These are phyloP conservation scores for Pelomyxa schiedti DNA, from an alignment of 78 protist species.

Conservation along the genomic window DNA sequence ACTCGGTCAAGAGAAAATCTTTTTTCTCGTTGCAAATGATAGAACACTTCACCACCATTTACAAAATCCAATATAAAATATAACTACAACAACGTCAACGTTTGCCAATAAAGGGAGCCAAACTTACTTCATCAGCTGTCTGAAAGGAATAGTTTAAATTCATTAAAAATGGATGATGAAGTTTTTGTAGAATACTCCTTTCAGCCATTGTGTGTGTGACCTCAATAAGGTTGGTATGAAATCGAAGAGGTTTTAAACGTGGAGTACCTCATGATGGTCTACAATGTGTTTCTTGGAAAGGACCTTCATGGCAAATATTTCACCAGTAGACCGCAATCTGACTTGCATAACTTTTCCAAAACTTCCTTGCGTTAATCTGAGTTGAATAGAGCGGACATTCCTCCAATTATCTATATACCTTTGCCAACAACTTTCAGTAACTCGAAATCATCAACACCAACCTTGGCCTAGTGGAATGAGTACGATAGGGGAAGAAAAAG, in stretches of 20 bases:
- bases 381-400: no score
- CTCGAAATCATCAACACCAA: conserved; percentile 71
- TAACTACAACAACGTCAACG: conserved; percentile 10
- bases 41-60: conserved; percentile 83
- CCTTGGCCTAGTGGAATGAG: conserved; percentile 26
- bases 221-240: conserved; percentile 33
- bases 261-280: conserved; percentile 74
- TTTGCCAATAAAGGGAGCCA: background rate
- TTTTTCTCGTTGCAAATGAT: conserved; percentile 65
- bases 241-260: no score
- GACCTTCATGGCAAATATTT: conserved; percentile 67
- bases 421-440: conserved; percentile 67
- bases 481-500: conserved; percentile 11
- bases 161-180: conserved; percentile 76
- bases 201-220: conserved; percentile 64
- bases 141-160: conserved; percentile 80
- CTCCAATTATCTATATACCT: no score
- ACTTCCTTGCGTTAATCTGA: no score
- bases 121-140: conserved; percentile 44
- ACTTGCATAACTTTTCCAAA: conserved; percentile 85
- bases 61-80: conserved; percentile 81
- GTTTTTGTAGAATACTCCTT: conserved; percentile 22
- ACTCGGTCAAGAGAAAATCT: conserved; percentile 59
- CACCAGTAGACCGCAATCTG: conserved; percentile 51
- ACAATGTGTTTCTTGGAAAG: conserved; percentile 57